These are phyloP conservation scores for Boletus vinaceobasis DNA, from an alignment of 768 basidiomycete genomes.

Conservation along the genomic window DNA sequence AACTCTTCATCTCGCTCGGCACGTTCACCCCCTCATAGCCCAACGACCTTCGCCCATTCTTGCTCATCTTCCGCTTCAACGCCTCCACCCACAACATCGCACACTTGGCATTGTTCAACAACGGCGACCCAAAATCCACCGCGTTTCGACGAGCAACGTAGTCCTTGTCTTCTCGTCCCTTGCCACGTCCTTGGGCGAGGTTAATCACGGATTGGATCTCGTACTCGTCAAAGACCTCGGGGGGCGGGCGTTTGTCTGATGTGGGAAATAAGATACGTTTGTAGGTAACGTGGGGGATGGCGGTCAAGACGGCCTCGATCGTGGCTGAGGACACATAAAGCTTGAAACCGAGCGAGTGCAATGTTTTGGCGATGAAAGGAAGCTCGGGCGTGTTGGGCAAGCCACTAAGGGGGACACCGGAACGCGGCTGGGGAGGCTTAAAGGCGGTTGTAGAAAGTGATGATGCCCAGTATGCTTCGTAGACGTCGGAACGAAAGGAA, in stretches of 20 bases:
- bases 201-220: slow-evolving; percentile 96
- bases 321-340: slow-evolving; percentile 81
- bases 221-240: slow-evolving; percentile 90
- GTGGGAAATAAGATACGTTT: slow-evolving; percentile 96
- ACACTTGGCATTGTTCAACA: slow-evolving; percentile 86
- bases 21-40: slow-evolving; percentile 84
- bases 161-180: slow-evolving; percentile 81
- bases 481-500: slow-evolving; percentile 87
- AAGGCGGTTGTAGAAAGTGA: slow-evolving; percentile 95
- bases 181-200: slow-evolving; percentile 76
- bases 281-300: slow-evolving; percentile 69
- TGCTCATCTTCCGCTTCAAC: slow-evolving; percentile 77
- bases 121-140: slow-evolving; percentile 90
- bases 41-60: slow-evolving; percentile 58
- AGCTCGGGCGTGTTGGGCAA: slow-evolving; percentile 88
- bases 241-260: slow-evolving; percentile 91
- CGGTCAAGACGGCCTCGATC: slow-evolving; percentile 80
- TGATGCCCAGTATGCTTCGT: slow-evolving; percentile 96
- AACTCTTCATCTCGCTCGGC: slow-evolving; percentile 88
- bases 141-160: slow-evolving; percentile 97
- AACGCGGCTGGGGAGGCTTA: slow-evolving; percentile 79
- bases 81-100: slow-evolving; percentile 91
- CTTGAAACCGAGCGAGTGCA: slow-evolving; percentile 90
- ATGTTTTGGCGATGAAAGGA: slow-evolving; percentile 70
- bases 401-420: slow-evolving; percentile 91